Evolutionary conservation across 2,329 filamentous ascomycete genomes (phyloP).

Genomic region (Cladophialophora psammophila): DNA sequence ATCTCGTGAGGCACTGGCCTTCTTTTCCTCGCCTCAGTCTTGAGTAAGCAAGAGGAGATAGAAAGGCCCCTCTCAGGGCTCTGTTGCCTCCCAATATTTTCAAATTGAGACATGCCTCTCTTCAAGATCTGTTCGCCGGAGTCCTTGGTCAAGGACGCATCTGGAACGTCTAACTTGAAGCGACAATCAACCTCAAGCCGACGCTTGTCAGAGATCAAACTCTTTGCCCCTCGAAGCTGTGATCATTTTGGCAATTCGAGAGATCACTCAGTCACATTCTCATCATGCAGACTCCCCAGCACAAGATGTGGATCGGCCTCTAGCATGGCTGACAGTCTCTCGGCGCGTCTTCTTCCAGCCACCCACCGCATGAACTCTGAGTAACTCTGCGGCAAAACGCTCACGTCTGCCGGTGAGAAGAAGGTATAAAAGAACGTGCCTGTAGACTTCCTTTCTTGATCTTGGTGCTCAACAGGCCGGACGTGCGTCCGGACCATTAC

Average conservation of each 20-base stretch:
- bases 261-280: conserved; percentile 34
- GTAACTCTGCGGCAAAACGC: conserved; percentile 70
- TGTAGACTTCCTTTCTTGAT: conserved; percentile 64
- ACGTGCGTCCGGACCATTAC: conserved; percentile 76
- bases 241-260: not conserved
- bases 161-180: not conserved
- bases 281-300: conserved; percentile 27
- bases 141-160: not conserved
- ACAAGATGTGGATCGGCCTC: conserved; percentile 34
- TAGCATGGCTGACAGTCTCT: conserved; percentile 58
- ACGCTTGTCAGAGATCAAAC: not conserved
- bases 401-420: conserved; percentile 68
- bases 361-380: conserved; percentile 71
- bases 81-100: not conserved
- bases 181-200: not conserved
- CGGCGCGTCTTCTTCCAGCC: conserved; percentile 64
- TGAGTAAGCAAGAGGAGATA: not conserved
- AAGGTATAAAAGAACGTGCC: conserved; percentile 82
- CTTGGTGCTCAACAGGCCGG: conserved; percentile 73
- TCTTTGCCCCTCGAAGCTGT: not conserved
- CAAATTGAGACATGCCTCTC: not conserved
- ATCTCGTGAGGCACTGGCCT: not conserved
- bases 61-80: not conserved
- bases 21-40: not conserved
- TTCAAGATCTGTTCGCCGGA: not conserved